Percentiles rank a stretch among this genome's conserved stretches.
Conservation (phyloP, 2,329 filamentous ascomycete genomes). For the Laburnicola sp. region DNA sequence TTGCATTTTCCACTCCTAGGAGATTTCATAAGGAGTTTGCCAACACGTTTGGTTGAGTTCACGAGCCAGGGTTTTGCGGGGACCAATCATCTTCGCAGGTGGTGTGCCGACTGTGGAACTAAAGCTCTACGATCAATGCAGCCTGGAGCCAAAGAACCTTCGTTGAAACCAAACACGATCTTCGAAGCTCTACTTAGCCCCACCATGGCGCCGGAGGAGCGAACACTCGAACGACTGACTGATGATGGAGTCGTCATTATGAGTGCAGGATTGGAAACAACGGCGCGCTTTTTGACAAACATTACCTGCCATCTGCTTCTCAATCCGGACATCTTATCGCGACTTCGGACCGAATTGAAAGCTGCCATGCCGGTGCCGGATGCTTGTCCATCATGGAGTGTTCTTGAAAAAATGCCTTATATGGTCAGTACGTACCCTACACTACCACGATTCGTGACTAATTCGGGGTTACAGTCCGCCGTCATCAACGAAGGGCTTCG, state of each 20-base stretch:
- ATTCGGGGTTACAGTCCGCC: conserved; percentile 7
- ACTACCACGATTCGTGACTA: background rate
- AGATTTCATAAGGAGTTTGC: background rate
- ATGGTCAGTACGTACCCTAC: conserved; percentile 7
- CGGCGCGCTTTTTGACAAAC: conserved; percentile 24
- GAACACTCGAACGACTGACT: conserved; percentile 30
- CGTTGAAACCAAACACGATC: conserved; percentile 1
- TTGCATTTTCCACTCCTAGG: conserved; percentile 3
- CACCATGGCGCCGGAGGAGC: conserved; percentile 23
- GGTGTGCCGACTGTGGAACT: background rate
- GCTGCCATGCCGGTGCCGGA: conserved; percentile 9
- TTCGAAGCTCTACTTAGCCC: conserved; percentile 13
- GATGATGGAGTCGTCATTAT: conserved; percentile 39
- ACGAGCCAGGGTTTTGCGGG: background rate
- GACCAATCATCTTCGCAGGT: background rate
- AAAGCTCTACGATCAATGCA: background rate
- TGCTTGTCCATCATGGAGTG: conserved; percentile 2
- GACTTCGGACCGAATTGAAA: conserved; percentile 8
- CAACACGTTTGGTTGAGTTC: background rate
- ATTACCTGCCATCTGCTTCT: conserved; percentile 11
- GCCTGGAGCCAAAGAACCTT: background rate
- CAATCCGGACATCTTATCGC: conserved; percentile 10
- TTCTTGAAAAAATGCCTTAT: conserved; percentile 17
- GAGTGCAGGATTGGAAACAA: conserved; percentile 40
- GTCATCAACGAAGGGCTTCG: conserved; percentile 18